Evolutionary conservation across 1,284 basidiomycete species (phyloP), one percentile per base, ranked within the genome.

Genomic region (Microbotryum intermedium): DNA sequence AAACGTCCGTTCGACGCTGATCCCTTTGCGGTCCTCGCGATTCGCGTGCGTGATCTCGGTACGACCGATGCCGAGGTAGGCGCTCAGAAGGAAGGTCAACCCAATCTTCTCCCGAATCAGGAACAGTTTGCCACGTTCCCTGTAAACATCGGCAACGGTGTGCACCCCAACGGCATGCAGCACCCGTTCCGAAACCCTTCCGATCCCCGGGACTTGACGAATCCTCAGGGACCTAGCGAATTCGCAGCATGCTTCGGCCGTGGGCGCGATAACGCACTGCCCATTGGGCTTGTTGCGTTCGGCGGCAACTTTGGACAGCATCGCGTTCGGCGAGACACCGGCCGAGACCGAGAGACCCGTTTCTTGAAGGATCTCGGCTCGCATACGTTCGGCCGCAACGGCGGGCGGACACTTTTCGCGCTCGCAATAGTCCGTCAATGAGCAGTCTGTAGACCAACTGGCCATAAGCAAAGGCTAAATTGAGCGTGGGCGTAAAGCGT

Each of bases 321-420:
- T 78, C 64, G 69, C 73, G 67, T 76, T 76, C 23, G 75, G 71
- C 10, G 74, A 75, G 52, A 76, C 71, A 16, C 77, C 95, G 29
- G 92, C 92, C 67, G 90, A 93, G 56, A 91, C 90, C 5, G 94
- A 97, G 55, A 98, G 76, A 58, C 50, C 57, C 0, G 90, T 94
- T 74, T 87, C 85, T 23, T 78, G 78, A 62, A 84, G 79, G 2
- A 94, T 86, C 48, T 79, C 78, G 16, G 78, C 78, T 16, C 92
- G 82, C 76, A 97, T 85, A 64, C 87, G 79, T 51, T 81, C 75
- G 3, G 95, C 88, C 64, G 90, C 90, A 34, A 85, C 83, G 23
- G 83, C 83, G 0, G 86, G 81, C 0, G 79, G 79, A 58, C 91
- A 72, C 11, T 78, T 72, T 72, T 90, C 82, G 43, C 82, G 79